phyloP scores from a whole-genome alignment of 345 rosid genomes.

The Erodium maritimum region DNA sequence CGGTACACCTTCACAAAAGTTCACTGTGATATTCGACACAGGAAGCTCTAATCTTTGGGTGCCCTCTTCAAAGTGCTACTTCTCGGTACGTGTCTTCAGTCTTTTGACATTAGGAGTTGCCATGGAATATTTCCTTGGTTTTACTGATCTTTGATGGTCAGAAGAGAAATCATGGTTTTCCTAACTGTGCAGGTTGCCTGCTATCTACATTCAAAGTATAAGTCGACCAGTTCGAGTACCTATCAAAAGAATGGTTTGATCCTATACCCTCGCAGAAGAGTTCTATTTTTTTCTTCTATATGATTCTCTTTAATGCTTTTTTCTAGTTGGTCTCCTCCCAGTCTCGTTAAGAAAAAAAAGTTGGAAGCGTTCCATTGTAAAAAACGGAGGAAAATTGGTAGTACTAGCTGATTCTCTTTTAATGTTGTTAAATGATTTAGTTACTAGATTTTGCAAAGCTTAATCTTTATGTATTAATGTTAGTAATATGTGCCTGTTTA shows the following conservation, averaged over 20 bases:
- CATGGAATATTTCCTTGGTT: not conserved
- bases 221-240: constrained; percentile 56
- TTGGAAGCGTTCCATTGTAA: too few species aligned
- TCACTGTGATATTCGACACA: constrained; percentile 81
- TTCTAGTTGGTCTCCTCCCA: too few species aligned
- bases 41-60: constrained; percentile 96
- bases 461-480: too few species aligned
- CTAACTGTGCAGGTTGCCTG: constrained; percentile 53
- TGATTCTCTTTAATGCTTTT: too few species aligned
- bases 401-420: not conserved
- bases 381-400: too few species aligned
- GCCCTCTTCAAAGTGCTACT: constrained; percentile 70
- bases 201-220: constrained; percentile 78
- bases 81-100: constrained; percentile 37
- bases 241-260: constrained; percentile 60
- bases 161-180: not conserved
- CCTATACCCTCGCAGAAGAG: not conserved
- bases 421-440: too few species aligned
- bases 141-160: not conserved
- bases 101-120: too few species aligned
- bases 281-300: too few species aligned
- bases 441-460: too few species aligned
- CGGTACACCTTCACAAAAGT: constrained; percentile 81
- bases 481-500: too few species aligned
- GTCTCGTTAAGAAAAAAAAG: too few species aligned